Conservation (phyloP, 208 protist species). For the Angomonas deanei region DNA sequence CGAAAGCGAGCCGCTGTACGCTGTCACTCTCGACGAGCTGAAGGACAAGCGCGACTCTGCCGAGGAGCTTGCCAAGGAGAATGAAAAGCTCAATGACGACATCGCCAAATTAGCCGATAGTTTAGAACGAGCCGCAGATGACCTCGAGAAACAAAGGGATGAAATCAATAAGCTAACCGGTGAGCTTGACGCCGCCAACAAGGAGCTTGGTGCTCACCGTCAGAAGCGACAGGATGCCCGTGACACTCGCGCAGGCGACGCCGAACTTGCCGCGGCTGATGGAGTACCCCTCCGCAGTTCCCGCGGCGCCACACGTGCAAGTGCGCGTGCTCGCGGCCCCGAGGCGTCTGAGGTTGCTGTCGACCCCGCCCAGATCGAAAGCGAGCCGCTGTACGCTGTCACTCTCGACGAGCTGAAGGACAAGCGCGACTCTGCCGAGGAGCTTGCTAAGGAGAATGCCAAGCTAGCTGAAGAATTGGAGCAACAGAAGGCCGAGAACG, state of each 20-base stretch:
- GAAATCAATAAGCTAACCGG: conserved; percentile 6
- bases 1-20: too few relatives aligned
- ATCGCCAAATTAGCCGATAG: too few relatives aligned
- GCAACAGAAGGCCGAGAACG: conserved; percentile 4
- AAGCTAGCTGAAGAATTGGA: conserved; percentile 4
- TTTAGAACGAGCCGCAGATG: too few relatives aligned
- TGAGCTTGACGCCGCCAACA: not conserved
- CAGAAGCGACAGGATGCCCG: not conserved
- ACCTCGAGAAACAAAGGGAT: too few relatives aligned
- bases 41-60: not conserved
- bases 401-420: conserved; percentile 1
- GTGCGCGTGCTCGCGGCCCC: too few relatives aligned
- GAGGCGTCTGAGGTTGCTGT: too few relatives aligned
- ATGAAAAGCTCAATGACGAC: too few relatives aligned
- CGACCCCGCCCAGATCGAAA: not conserved
- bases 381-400: not conserved
- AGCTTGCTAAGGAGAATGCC: not conserved
- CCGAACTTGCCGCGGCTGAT: not conserved
- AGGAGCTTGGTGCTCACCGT: not conserved
- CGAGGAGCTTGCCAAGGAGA: too few relatives aligned
- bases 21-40: not conserved
- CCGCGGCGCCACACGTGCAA: not conserved
- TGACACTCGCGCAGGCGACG: not conserved
- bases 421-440: not conserved
- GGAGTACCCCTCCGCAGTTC: not conserved